These are phyloP conservation scores for Pythium aquatile DNA, from an alignment of 352 stramenopile species.

Conservation along the genomic window DNA sequence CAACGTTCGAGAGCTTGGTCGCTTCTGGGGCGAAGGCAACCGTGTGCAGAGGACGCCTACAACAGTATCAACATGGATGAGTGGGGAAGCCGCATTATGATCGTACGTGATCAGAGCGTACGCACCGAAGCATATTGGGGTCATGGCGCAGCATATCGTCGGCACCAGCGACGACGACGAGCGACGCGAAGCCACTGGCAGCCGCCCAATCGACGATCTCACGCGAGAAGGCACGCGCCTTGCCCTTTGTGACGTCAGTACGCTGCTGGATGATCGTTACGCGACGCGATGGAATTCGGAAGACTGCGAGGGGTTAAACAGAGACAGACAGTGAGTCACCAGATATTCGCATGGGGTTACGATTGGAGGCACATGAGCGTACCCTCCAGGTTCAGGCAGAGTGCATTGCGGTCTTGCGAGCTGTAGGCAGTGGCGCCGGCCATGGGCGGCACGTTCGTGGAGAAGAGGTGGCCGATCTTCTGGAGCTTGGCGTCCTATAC, in stretches of 20 bases:
- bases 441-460: conserved; percentile 56
- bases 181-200: conserved; percentile 36
- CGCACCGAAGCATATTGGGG: conserved; percentile 63
- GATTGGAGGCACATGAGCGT: neutral
- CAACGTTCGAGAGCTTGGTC: conserved; percentile 9
- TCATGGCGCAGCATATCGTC: conserved; percentile 85
- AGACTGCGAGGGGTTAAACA: conserved; percentile 37
- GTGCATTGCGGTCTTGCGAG: conserved; percentile 34
- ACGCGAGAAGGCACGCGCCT: conserved; percentile 41
- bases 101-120: too few relatives aligned
- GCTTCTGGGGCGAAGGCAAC: conserved; percentile 40
- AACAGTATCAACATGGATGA: neutral
- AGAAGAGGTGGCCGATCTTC: conserved; percentile 61
- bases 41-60: conserved; percentile 47
- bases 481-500: conserved; percentile 39
- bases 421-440: conserved; percentile 54
- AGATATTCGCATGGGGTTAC: neutral
- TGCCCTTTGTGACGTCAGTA: conserved; percentile 46
- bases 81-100: too few relatives aligned
- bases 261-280: conserved; percentile 80
- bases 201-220: conserved; percentile 63
- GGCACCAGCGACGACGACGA: conserved; percentile 60
- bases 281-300: conserved; percentile 55
- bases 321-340: neutral
- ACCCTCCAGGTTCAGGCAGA: conserved; percentile 84